Evolutionary conservation across 192 early-diverging fungal species (phyloP).

Genomic region (Backusella tarrabulga): DNA sequence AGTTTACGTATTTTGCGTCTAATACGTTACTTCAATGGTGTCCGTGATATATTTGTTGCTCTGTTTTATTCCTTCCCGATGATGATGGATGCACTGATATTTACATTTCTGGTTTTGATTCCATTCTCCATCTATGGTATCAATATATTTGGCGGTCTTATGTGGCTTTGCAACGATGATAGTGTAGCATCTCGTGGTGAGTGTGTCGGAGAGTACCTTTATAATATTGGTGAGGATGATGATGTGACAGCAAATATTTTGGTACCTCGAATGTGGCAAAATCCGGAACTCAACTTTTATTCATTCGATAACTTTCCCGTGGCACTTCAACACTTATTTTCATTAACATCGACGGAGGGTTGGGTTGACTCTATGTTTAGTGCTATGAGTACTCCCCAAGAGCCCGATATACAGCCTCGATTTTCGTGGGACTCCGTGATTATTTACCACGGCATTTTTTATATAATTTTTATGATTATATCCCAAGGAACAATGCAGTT

Average conservation of each 20-base stretch:
- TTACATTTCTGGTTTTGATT: constrained; percentile 49
- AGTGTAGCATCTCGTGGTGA: constrained; percentile 15
- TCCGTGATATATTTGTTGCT: constrained; percentile 31
- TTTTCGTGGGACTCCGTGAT: constrained; percentile 23
- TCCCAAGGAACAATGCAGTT: constrained; percentile 35
- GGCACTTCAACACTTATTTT: constrained; percentile 48
- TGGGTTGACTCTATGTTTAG: constrained; percentile 43
- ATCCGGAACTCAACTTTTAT: constrained; percentile 43
- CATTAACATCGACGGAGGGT: constrained; percentile 54
- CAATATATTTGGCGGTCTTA: constrained; percentile 49
- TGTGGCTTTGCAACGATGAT: constrained; percentile 45
- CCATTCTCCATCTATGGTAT: constrained; percentile 54
- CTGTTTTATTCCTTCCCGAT: constrained; percentile 45
- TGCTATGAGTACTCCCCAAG: constrained; percentile 36
- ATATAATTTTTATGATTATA: constrained; percentile 32
- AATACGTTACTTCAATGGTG: constrained; percentile 33
- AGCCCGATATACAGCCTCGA: constrained; percentile 19
- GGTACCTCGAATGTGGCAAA: constrained; percentile 52
- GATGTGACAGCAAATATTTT: constrained; percentile 15
- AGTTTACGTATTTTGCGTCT: constrained; percentile 40
- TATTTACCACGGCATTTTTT: constrained; percentile 29
- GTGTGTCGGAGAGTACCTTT: constrained; percentile 41
- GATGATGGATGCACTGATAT: constrained; percentile 49
- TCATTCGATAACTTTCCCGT: constrained; percentile 51
- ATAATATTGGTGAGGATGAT: constrained; percentile 13